A percentile compares a stretch with the other conserved stretches of the same genome.
Evolutionary conservation across 1,284 basidiomycete species (phyloP).

Genomic region (Crepidotus sp.): DNA sequence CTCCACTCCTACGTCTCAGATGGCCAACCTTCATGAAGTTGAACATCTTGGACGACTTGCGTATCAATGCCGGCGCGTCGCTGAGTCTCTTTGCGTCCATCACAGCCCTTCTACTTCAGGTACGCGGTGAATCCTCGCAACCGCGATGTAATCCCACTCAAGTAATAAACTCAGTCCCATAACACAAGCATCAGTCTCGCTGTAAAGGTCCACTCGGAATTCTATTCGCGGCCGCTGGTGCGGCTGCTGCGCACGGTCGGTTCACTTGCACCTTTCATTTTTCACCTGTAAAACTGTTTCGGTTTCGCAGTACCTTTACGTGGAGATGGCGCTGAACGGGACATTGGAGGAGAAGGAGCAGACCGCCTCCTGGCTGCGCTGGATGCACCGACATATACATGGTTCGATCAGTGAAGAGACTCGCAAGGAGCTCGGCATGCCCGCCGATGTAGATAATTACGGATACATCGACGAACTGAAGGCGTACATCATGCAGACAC

Average conservation of each 20-base stretch:
- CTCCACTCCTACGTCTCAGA: slow-evolving; percentile 8
- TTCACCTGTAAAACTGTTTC: neutral
- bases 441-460: slow-evolving; percentile 9
- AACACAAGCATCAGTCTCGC: slow-evolving; percentile 14
- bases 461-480: slow-evolving; percentile 15
- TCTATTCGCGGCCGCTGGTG: slow-evolving; percentile 9
- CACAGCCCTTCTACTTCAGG: slow-evolving; percentile 14
- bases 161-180: slow-evolving; percentile 3
- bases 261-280: neutral
- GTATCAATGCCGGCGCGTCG: slow-evolving; percentile 12
- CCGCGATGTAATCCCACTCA: no score
- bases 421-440: slow-evolving; percentile 11
- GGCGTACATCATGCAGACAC: slow-evolving; percentile 15
- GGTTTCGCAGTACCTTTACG: slow-evolving; percentile 7
- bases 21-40: slow-evolving; percentile 11
- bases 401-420: slow-evolving; percentile 11
- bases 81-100: slow-evolving; percentile 10
- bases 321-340: slow-evolving; percentile 14
- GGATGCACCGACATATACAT: slow-evolving; percentile 15
- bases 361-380: slow-evolving; percentile 13
- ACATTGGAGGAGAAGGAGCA: slow-evolving; percentile 14
- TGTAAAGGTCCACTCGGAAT: slow-evolving; percentile 11
- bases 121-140: neutral
- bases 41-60: slow-evolving; percentile 11
- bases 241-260: slow-evolving; percentile 12